These are phyloP conservation scores for Magnolia changhungtana DNA, from an alignment of 164 flowering plant species.

Conservation along the genomic window DNA sequence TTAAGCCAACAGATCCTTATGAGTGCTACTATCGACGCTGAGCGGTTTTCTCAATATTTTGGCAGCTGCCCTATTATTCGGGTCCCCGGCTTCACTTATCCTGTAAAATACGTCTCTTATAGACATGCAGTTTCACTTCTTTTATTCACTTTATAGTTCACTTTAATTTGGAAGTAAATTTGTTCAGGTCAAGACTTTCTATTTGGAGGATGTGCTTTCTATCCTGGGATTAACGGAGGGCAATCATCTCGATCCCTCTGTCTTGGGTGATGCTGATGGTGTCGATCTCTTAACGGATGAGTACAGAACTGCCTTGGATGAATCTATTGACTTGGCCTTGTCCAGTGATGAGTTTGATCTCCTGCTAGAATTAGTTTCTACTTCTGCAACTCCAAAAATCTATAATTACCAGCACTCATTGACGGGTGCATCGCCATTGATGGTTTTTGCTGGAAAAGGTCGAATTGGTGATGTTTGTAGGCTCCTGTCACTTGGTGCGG, in stretches of 20 bases:
- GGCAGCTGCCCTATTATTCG: slow-evolving; percentile 91
- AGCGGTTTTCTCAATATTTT: slow-evolving; percentile 86
- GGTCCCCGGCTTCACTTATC: slow-evolving; percentile 96
- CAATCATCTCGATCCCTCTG: slow-evolving; percentile 37
- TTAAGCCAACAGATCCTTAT: slow-evolving; percentile 62
- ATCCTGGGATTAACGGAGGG: slow-evolving; percentile 42
- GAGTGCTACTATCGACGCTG: slow-evolving; percentile 98
- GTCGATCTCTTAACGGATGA: slow-evolving; percentile 44
- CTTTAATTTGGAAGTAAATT: not conserved
- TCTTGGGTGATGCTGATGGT: slow-evolving; percentile 17
- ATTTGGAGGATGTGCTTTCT: slow-evolving; percentile 84
- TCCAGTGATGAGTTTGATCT: slow-evolving; percentile 76
- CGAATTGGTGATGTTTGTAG: slow-evolving; percentile 70
- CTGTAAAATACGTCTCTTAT: slow-evolving; percentile 37
- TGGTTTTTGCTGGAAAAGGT: slow-evolving; percentile 93
- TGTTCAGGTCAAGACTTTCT: slow-evolving; percentile 73
- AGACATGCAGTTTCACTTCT: not conserved
- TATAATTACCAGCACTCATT: slow-evolving; percentile 77
- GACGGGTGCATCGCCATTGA: slow-evolving; percentile 76
- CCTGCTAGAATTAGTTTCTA: slow-evolving; percentile 63
- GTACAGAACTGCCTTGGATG: slow-evolving; percentile 61
- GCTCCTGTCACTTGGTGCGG: slow-evolving; percentile 86
- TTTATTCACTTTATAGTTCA: not conserved
- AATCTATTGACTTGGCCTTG: slow-evolving; percentile 76
- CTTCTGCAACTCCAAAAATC: slow-evolving; percentile 43